These are phyloP conservation scores for Scheffersomyces amazonensis DNA, from an alignment of 805 yeast species.

Conservation along the genomic window DNA sequence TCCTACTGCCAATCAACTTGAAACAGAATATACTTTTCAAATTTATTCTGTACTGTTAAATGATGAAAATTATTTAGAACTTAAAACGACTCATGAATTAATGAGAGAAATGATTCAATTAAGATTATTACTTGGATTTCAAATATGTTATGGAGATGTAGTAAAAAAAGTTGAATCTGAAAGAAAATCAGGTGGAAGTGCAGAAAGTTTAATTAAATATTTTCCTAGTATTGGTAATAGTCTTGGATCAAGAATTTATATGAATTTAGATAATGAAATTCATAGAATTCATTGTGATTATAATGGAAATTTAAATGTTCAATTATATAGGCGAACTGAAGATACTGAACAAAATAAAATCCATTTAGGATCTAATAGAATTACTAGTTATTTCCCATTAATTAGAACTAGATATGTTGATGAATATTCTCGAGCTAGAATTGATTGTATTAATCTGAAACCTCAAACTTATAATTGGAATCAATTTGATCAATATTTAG, in stretches of 20 bases:
- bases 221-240: slow-evolving; percentile 42
- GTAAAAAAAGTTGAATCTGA: slow-evolving; percentile 66
- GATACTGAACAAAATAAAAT: slow-evolving; percentile 6
- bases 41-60: slow-evolving; percentile 77
- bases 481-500: slow-evolving; percentile 82
- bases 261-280: slow-evolving; percentile 78
- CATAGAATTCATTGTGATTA: slow-evolving; percentile 78
- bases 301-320: slow-evolving; percentile 73
- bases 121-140: slow-evolving; percentile 84
- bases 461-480: slow-evolving; percentile 79
- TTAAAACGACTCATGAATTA: slow-evolving; percentile 53
- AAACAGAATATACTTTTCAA: slow-evolving; percentile 71
- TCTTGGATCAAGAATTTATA: slow-evolving; percentile 63
- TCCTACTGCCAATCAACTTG: slow-evolving; percentile 68
- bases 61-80: slow-evolving; percentile 51
- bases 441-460: slow-evolving; percentile 52
- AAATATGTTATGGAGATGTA: slow-evolving; percentile 72
- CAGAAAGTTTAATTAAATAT: slow-evolving; percentile 54
- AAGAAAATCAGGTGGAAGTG: slow-evolving; percentile 53
- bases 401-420: slow-evolving; percentile 80
- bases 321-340: slow-evolving; percentile 48
- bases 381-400: slow-evolving; percentile 25
- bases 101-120: slow-evolving; percentile 85
- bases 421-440: slow-evolving; percentile 54
- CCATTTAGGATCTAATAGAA: slow-evolving; percentile 8